Evolutionary conservation across 768 basidiomycete genomes (phyloP).

Genomic region (Mycena venus): DNA sequence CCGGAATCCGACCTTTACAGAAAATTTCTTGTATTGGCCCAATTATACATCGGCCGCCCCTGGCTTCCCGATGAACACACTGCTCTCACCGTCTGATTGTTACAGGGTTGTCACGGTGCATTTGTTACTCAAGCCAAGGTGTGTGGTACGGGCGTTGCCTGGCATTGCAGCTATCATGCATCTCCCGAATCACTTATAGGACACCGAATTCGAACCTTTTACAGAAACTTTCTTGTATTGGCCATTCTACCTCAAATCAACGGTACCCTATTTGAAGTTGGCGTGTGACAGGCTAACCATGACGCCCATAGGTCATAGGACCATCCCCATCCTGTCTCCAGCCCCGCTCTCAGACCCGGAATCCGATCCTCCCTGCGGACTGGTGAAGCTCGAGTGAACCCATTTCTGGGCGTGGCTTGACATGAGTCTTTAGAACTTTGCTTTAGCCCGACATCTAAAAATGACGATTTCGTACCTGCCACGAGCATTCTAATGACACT

Average conservation of each 20-base stretch:
- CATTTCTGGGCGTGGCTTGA: not conserved
- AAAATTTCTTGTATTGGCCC: too few species aligned
- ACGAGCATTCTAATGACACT: conserved; percentile 27
- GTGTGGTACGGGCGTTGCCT: too few species aligned
- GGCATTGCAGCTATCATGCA: too few species aligned
- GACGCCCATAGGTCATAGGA: conserved; percentile 39
- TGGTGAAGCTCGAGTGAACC: not conserved
- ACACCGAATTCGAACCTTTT: too few species aligned
- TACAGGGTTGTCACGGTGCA: not conserved
- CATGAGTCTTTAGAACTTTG: not conserved
- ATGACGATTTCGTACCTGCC: conserved; percentile 21
- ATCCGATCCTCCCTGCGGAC: conserved; percentile 11
- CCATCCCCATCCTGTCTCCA: conserved; percentile 20
- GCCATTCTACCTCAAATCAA: conserved; percentile 43
- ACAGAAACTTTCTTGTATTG: conserved; percentile 15
- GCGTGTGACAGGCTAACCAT: conserved; percentile 57
- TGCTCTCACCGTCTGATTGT: not conserved
- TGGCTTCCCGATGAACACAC: conserved; percentile 49
- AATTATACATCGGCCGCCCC: conserved; percentile 29
- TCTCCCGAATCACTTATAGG: not conserved
- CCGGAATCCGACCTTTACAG: not conserved
- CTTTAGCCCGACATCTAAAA: conserved; percentile 22
- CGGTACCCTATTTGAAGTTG: conserved; percentile 52
- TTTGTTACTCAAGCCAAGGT: too few species aligned
- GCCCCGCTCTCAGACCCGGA: conserved; percentile 24